Percentiles rank a stretch among this genome's conserved stretches.
Conservation (phyloP, 2,329 filamentous ascomycete genomes). For the Talaromyces sp. region DNA sequence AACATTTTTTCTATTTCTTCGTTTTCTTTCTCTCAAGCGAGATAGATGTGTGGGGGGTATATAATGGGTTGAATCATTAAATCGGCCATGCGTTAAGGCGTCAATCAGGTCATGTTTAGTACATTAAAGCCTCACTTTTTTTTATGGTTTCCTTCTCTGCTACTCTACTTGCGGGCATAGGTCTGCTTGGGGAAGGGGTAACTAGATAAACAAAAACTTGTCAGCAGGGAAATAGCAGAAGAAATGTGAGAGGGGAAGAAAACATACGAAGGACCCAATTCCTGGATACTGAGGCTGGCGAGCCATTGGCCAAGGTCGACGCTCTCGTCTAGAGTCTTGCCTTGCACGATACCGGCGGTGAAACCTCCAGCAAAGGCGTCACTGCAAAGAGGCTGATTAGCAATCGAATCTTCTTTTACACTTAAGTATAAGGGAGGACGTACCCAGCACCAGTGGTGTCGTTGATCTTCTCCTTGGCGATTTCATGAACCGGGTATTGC, state of each 20-base stretch:
- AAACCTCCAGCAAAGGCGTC: slow-evolving; percentile 96
- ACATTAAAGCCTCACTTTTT: not conserved
- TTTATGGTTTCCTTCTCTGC: not conserved
- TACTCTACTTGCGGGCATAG: slow-evolving; percentile 49
- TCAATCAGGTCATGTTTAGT: not conserved
- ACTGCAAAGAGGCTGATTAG: slow-evolving; percentile 32
- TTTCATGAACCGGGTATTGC: slow-evolving; percentile 74
- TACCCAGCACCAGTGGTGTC: slow-evolving; percentile 91
- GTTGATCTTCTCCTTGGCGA: slow-evolving; percentile 72
- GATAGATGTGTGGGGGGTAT: slow-evolving; percentile 29
- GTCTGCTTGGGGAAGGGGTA: slow-evolving; percentile 78
- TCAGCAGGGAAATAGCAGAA: not conserved
- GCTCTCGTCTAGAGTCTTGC: slow-evolving; percentile 68
- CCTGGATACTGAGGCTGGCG: slow-evolving; percentile 86
- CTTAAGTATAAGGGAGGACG: slow-evolving; percentile 14
- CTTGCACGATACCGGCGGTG: slow-evolving; percentile 79
- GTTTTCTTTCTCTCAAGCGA: not conserved
- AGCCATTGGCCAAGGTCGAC: slow-evolving; percentile 97
- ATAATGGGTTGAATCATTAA: slow-evolving; percentile 37
- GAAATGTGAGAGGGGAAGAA: slow-evolving; percentile 23
- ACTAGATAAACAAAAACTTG: slow-evolving; percentile 41
- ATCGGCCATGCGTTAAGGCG: slow-evolving; percentile 5
- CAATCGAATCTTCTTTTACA: slow-evolving; percentile 4
- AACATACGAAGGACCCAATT: slow-evolving; percentile 91
- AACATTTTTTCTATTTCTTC: not conserved